A percentile compares a stretch with the other conserved stretches of the same genome.
Evolutionary conservation across 768 basidiomycete genomes (phyloP).

Genomic region (Tricholoma hemisulphureum): DNA sequence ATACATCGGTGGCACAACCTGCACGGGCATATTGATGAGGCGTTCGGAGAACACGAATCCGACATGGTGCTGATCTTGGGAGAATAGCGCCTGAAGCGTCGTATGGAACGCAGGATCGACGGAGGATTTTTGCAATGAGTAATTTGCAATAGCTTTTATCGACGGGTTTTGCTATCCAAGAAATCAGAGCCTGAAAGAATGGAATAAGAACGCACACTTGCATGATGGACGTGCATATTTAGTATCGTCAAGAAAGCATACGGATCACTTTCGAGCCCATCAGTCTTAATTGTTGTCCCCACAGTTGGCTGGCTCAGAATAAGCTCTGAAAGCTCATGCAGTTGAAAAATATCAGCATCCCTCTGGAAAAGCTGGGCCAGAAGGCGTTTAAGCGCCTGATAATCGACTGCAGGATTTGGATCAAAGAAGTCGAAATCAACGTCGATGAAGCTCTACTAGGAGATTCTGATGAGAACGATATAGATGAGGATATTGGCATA

Average conservation of each 20-base stretch:
- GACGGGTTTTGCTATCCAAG: slow-evolving; percentile 61
- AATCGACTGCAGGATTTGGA: slow-evolving; percentile 78
- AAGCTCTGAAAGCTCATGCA: slow-evolving; percentile 76
- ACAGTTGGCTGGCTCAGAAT: slow-evolving; percentile 71
- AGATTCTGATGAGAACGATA: slow-evolving; percentile 15
- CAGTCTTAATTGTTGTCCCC: slow-evolving; percentile 90
- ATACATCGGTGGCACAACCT: slow-evolving; percentile 91
- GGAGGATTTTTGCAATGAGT: slow-evolving; percentile 62
- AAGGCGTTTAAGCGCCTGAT: slow-evolving; percentile 79
- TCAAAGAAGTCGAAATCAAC: slow-evolving; percentile 95
- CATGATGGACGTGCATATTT: slow-evolving; percentile 65
- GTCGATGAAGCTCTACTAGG: slow-evolving; percentile 64
- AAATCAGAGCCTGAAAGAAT: background rate
- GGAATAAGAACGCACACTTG: slow-evolving; percentile 34
- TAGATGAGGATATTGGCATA: slow-evolving; percentile 15
- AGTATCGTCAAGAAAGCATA: slow-evolving; percentile 84
- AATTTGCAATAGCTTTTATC: slow-evolving; percentile 65
- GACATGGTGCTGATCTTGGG: slow-evolving; percentile 53
- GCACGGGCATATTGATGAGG: slow-evolving; percentile 93
- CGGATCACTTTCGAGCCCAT: slow-evolving; percentile 85
- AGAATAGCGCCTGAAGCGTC: slow-evolving; percentile 54
- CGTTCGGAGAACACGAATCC: slow-evolving; percentile 87
- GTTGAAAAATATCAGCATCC: slow-evolving; percentile 71
- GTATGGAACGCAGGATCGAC: slow-evolving; percentile 48
- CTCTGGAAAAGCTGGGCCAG: slow-evolving; percentile 65